Conservation (phyloP, 2,329 filamentous ascomycete genomes). For the Huntiella omanensis region DNA sequence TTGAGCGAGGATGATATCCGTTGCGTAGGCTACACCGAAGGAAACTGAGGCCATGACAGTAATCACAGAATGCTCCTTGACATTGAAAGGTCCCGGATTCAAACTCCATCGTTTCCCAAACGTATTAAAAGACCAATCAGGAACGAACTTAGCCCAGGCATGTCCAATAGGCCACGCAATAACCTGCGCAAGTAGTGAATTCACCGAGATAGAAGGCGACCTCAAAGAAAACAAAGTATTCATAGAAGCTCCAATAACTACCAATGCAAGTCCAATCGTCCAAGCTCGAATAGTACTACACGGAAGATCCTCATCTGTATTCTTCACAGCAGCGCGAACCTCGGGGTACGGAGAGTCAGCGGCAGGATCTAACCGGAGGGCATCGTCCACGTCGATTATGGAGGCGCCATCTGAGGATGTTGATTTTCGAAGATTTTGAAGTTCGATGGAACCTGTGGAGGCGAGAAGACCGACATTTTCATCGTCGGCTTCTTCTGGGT, state of each 20-base stretch:
- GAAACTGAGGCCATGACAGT: slow-evolving; percentile 54
- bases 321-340: slow-evolving; percentile 43
- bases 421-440: slow-evolving; percentile 10
- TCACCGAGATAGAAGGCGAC: slow-evolving; percentile 41
- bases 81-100: slow-evolving; percentile 52
- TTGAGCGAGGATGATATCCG: slow-evolving; percentile 55
- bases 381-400: slow-evolving; percentile 7
- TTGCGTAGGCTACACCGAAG: slow-evolving; percentile 52
- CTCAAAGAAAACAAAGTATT: slow-evolving; percentile 46
- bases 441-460: slow-evolving; percentile 18
- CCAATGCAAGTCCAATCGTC: slow-evolving; percentile 39
- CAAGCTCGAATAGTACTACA: slow-evolving; percentile 49
- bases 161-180: slow-evolving; percentile 45
- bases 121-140: slow-evolving; percentile 27
- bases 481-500: slow-evolving; percentile 21
- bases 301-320: slow-evolving; percentile 45
- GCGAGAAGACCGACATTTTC: slow-evolving; percentile 39
- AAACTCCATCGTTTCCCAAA: slow-evolving; percentile 37
- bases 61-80: slow-evolving; percentile 52
- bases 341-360: slow-evolving; percentile 49
- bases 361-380: slow-evolving; percentile 18
- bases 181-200: slow-evolving; percentile 42
- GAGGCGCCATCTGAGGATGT: slow-evolving; percentile 4
- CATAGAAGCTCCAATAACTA: slow-evolving; percentile 37
- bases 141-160: slow-evolving; percentile 38